Conservation (phyloP, 305 asterid species). For the Fraxinus sp. region DNA sequence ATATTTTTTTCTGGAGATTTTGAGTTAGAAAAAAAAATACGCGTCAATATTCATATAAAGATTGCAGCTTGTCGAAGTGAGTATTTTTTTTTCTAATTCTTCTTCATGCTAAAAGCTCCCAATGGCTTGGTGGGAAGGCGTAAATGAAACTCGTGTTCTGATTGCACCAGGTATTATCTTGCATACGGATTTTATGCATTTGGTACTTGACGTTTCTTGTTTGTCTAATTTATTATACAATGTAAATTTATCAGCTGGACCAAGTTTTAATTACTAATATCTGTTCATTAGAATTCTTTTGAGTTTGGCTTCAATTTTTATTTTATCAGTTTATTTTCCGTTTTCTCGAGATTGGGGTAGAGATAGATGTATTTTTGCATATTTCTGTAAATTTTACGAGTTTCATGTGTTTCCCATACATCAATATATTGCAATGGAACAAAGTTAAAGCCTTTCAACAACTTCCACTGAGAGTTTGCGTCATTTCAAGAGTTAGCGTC, state of each 20-base stretch:
- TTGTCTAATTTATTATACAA: not conserved
- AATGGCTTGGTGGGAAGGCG: conserved; percentile 77
- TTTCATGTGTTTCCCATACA: not conserved
- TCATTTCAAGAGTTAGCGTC: not conserved
- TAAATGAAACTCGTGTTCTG: conserved; percentile 62
- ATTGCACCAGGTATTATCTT: conserved; percentile 59
- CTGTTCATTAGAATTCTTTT: not conserved
- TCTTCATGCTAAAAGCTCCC: conserved; percentile 20
- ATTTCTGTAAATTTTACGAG: not conserved
- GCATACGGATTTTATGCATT: not conserved
- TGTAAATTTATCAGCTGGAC: not conserved
- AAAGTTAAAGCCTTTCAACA: not conserved
- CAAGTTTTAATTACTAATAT: not conserved
- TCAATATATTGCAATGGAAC: not conserved
- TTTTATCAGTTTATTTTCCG: not conserved
- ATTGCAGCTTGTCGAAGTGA: conserved; percentile 20
- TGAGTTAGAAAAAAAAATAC: not conserved
- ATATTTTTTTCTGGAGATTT: not conserved
- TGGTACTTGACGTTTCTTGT: not conserved
- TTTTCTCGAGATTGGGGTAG: not conserved
- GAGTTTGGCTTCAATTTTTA: not conserved
- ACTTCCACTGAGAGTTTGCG: not conserved
- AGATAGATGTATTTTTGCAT: not conserved
- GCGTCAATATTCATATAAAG: not conserved
- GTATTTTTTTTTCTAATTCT: not conserved